Evolutionary conservation across 1,284 basidiomycete species (phyloP), one percentile per base, ranked within the genome.

Genomic region (Leccinum pseudoinsigne): DNA sequence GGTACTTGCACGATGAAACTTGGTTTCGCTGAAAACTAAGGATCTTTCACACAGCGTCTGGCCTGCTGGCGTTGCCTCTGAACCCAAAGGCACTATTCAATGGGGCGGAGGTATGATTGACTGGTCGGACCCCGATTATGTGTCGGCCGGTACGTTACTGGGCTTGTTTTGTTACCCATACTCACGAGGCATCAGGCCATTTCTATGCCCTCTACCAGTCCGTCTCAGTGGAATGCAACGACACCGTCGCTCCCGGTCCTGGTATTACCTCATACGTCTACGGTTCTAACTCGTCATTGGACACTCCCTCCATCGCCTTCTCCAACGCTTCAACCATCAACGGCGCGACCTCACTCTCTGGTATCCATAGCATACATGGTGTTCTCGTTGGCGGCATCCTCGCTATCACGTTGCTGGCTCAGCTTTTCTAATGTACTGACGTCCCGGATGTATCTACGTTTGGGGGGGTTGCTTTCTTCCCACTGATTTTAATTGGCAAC

Each of bases 31-130:
- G 60, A 61, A 18, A 57, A 21, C 58, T 65, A 58, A 61, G 54
- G 8, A 58, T n/a, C 10, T 12, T 50, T 51, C 38, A 4, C 4
- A n/a, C 68, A 88, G 86, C 61, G 69, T 94, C 63, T 94, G 93
- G 92, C 88, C 92, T 21, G 88, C 89, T 2, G 92, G 92, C 45
- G 87, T 90, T 70, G 62, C 80, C 51, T 71, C 79, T 8, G 81
- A 80, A 45, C 80, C 90, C 3, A 74, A 76, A 47, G 93, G 93
- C 40, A 93, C 90, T 5, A 76, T 94, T 38, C 71, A 85, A 62
- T 95, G 93, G 93, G 82, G 86, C 18, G 90, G 89, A 64, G 90
- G 79, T 42, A 81, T 89, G 82, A 91, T 93, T 77, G 78, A 93
- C 79, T 94, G 88, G 87, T 69, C 79, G 23, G 84, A 93, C 73